Conservation (phyloP, 78 protist species). For the Dictyostelium capitatum region DNA sequence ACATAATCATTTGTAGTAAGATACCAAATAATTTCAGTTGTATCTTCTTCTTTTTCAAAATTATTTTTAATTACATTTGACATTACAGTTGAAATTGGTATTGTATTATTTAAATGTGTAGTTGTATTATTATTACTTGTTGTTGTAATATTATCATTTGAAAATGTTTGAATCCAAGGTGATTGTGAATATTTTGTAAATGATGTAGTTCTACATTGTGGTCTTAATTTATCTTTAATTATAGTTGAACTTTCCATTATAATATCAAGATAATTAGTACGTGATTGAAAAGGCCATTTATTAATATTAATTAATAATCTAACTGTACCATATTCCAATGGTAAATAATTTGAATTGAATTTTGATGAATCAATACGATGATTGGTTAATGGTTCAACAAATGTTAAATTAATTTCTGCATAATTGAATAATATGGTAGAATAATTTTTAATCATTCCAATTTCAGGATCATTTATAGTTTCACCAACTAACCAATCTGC, state of each 20-base stretch:
- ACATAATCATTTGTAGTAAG: slow-evolving; percentile 6
- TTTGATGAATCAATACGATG: too few relatives aligned
- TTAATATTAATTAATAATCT: background rate
- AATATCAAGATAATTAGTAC: slow-evolving; percentile 13
- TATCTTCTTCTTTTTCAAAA: background rate
- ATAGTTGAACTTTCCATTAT: background rate
- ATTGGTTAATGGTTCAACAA: background rate
- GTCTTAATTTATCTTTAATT: slow-evolving; percentile 5
- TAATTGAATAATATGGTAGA: background rate
- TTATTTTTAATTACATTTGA: background rate
- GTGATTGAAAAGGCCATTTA: background rate
- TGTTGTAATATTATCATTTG: too few relatives aligned
- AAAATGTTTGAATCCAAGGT: background rate
- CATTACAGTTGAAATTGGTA: too few relatives aligned
- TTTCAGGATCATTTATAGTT: background rate
- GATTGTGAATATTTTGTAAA: background rate
- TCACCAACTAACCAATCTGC: slow-evolving; percentile 11
- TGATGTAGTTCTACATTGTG: slow-evolving; percentile 5
- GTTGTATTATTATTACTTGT: background rate
- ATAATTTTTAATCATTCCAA: slow-evolving; percentile 9
- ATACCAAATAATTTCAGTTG: slow-evolving; percentile 12
- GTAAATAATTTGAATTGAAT: background rate
- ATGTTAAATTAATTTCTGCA: background rate
- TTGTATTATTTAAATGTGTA: background rate
- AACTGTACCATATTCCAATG: background rate